phyloP scores from a whole-genome alignment of 75 land plant species.

The Cupressus sempervirens region DNA sequence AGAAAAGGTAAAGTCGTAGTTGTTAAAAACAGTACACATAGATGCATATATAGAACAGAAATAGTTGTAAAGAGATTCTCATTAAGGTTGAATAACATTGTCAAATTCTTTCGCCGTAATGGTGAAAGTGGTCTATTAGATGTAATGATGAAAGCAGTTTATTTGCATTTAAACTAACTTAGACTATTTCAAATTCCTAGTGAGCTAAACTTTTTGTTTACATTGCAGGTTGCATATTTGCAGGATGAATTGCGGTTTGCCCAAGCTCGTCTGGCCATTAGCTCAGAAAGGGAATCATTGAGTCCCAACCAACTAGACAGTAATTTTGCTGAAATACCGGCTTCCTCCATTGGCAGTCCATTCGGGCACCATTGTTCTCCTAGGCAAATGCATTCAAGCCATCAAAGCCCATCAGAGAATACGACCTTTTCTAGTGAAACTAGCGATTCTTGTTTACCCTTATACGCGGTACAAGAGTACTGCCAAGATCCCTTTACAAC shows the following conservation, averaged over 20 bases:
- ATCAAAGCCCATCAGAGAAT: neutral
- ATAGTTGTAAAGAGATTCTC: neutral
- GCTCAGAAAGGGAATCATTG: neutral
- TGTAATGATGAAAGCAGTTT: no score
- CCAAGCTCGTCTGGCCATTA: neutral
- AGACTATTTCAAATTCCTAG: no score
- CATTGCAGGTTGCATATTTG: slow-evolving; percentile 14
- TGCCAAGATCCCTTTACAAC: neutral
- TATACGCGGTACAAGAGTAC: neutral
- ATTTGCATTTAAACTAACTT: no score
- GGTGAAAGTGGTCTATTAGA: neutral
- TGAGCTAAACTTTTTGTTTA: neutral
- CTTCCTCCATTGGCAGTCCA: neutral
- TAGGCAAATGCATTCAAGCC: neutral
- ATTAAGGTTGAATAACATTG: no score
- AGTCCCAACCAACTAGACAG: neutral
- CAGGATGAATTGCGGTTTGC: neutral
- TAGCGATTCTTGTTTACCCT: neutral
- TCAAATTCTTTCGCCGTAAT: neutral
- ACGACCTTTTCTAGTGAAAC: neutral
- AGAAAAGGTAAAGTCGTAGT: no score
- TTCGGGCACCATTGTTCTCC: neutral
- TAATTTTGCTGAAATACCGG: neutral
- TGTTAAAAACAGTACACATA: neutral
- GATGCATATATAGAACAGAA: neutral